Evolutionary conservation across 2,329 filamentous ascomycete genomes (phyloP), one percentile per base, ranked within the genome.

Genomic region (Fusarium buxicola): DNA sequence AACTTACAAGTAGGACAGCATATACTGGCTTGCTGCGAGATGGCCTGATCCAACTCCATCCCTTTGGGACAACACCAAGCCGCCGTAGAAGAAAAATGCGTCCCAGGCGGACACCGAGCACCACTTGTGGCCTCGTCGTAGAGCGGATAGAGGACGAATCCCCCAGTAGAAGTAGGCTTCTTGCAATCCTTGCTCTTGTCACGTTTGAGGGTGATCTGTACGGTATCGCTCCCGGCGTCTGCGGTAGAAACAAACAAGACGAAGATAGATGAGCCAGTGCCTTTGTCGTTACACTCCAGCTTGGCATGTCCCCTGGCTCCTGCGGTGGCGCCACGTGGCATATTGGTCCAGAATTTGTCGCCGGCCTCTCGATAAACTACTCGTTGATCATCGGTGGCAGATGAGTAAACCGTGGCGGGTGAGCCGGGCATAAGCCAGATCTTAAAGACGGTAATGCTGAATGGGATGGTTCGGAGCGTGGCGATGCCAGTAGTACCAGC

Each of bases 21-120:
- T 18, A 63, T 52, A 28, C 55, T 65, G 25, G 38, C 15, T 40
- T 59, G 12, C 1, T 15, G 16, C 0, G 49, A 38, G 3, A 56
- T 54, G 2, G 32, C 9, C 9, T 56, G 18, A 7, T 66, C 38
- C 10, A 66, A 3, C 6, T 63, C 18, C 24, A 48, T 35, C 6
- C 61, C 63, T 18, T 59, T 55, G 25, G 58, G 63, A 12, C 58
- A 65, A 3, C 55, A 66, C 52, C 63, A 65, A 2, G 48, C 41
- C 0, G 52, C 58, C 2, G 16, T 18, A 1, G 11, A 10, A 4
- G 54, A 39, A 16, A 53, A 41, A n/a, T 63, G 51, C 1, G 62
- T 63, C 9, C 51, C 55, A 2, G 25, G 11, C 0, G 61, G 58
- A 34, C 63, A 63, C 2, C 35, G 24, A 0, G 27, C 54, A 10